Percentiles rank a stretch among this genome's conserved stretches.
These are phyloP conservation scores for Cladophialophora chaetospira DNA, from an alignment of 2,329 filamentous ascomycete genomes.

Conservation along the genomic window DNA sequence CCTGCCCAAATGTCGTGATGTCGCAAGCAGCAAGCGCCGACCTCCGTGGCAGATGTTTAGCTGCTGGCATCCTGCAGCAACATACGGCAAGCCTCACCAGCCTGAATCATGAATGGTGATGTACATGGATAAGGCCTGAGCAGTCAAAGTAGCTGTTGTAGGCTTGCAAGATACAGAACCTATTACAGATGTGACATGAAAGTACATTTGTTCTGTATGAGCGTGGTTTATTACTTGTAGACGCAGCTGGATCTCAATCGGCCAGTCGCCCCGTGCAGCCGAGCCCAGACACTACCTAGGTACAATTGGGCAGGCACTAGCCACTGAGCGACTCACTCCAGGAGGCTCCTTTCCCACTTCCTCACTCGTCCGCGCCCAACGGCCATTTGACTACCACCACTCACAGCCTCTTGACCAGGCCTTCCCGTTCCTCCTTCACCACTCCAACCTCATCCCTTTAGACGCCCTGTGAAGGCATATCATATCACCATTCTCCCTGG, in stretches of 20 bases:
- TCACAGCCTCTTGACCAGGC: not conserved
- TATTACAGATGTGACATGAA: no score
- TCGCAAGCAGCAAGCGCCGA: not conserved
- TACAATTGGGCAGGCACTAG: not conserved
- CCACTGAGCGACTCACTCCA: no score
- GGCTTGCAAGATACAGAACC: no score
- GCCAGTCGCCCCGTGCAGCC: no score
- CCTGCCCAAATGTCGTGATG: no score
- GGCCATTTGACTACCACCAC: not conserved
- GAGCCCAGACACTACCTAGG: no score
- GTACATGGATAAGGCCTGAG: not conserved
- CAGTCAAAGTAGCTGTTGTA: not conserved
- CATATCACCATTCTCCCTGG: not conserved
- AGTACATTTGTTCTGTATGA: no score
- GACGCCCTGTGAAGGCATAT: not conserved
- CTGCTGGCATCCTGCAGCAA: not conserved
- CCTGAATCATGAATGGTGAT: no score
- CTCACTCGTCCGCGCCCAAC: not conserved
- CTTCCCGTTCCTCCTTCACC: not conserved
- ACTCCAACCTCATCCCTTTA: not conserved
- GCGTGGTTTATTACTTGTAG: no score
- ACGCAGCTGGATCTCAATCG: no score
- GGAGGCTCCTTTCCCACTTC: not conserved
- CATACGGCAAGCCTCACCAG: not conserved
- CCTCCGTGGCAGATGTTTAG: not conserved